Evolutionary conservation across 306 rosid species (phyloP), one percentile per base, ranked within the genome.

Genomic region (Gastrolobium villosum): DNA sequence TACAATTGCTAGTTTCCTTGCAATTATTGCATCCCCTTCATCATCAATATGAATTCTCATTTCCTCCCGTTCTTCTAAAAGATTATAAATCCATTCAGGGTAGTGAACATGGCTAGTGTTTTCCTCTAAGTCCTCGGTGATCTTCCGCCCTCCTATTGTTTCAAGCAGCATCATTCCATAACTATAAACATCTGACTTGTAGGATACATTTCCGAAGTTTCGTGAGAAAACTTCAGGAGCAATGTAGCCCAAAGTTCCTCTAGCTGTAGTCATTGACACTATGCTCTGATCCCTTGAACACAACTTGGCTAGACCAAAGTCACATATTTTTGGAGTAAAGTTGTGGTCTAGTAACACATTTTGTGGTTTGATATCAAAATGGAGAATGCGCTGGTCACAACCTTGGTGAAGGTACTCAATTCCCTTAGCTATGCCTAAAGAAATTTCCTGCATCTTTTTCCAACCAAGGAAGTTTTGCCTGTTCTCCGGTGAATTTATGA

Each of bases 371-470:
- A 84, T 84, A 10, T 84, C 88, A 13, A 84, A 84, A 48, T 84
- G 90, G 45, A 87, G 81, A 6, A 87, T 87, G 26, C 78, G 61
- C 1, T 65, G 80, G 7, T 81, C 81, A 31, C 83, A 83, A 1
- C 90, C 90, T 59, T 81, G 78, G 71, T 84, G 82, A 26, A 87
- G 88, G 53, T 84, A 87, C 53, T 84, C 90, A 13, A 87, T 70
- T 65, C 88, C 90, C 43, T 81, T 84, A 0, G 86, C 88, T 35
- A 79, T 74, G 6, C 90, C 88, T 2, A 28, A 54, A 70, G 83
- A 76, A 35, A 87, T 81, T 11, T 78, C 68, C 0, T 48, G 73
- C 28, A 87, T 8, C 55, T 53, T 81, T 48, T 57, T 26, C 88
- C 88, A 87, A 48, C 72, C 84, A 45, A 78, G 85, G 28, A 77